Conservation (phyloP, 352 stramenopile species). For the Pythium biforme region DNA sequence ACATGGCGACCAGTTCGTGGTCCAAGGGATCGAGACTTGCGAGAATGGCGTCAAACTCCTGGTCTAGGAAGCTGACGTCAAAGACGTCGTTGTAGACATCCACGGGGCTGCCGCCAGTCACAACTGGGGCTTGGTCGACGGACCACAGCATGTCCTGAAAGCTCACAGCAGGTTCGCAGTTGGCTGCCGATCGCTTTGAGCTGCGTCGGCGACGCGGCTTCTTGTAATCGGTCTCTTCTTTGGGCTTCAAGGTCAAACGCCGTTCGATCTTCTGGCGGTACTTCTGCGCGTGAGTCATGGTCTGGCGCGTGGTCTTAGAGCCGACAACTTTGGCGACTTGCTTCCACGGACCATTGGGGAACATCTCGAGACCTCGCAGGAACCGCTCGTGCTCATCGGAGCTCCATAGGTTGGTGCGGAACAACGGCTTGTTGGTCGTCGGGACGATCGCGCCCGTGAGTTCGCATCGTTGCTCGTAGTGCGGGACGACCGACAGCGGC, state of each 20-base stretch:
- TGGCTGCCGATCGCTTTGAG: neutral
- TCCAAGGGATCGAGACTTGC: neutral
- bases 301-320: slow-evolving; percentile 82
- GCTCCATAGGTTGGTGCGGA: slow-evolving; percentile 17
- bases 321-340: slow-evolving; percentile 60
- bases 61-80: neutral
- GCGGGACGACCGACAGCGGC: slow-evolving; percentile 4
- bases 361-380: slow-evolving; percentile 55
- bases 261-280: slow-evolving; percentile 26
- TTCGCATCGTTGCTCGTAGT: slow-evolving; percentile 7
- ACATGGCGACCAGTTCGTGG: neutral
- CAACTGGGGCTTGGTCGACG: neutral
- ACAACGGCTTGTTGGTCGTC: neutral
- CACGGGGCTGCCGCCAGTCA: neutral
- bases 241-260: slow-evolving; percentile 65
- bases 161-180: too few relatives aligned
- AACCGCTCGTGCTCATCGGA: slow-evolving; percentile 54
- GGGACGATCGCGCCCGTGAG: slow-evolving; percentile 7
- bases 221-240: neutral
- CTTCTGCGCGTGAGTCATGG: slow-evolving; percentile 62
- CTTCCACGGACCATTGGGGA: slow-evolving; percentile 62
- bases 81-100: neutral
- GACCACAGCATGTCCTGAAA: neutral
- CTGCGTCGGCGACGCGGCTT: neutral
- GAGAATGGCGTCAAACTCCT: neutral